Base-by-base conservation (phyloP, 352 stramenopile species). In the Phytophthora agathidicida region DNA sequence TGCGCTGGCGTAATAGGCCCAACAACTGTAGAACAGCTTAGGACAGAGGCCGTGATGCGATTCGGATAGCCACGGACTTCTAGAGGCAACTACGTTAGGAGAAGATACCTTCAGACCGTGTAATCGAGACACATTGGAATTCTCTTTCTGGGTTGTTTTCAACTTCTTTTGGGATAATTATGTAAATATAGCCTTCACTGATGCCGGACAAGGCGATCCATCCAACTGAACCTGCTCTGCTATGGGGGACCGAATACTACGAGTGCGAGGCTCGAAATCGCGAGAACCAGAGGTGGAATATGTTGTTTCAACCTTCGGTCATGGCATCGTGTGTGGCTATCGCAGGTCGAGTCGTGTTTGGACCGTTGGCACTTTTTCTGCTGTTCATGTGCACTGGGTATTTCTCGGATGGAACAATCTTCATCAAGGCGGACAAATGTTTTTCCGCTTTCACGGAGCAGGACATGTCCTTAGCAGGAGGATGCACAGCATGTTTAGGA, bases 381-480 rank as follows among this genome's bases (percentile, higher is more conserved):
- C 44, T 51, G 17, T 38, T 19, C 13, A 10, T 30, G 3, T 13
- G 5, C 17, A 51, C 44, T 6, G 19, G 11, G 3, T 51, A 51
- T 32, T 13, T 51, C 5, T 30, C 30, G 17, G 44, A 51, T n/a
- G 44, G 27, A 2, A 20, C 44, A 3, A 30, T 51, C 1, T 38
- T 51, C 11, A 51, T 32, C 11, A 51, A 51, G 11, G 3, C 44
- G 24, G 30, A 41, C 11, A 27, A 14, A 8, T 41, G 44, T 22
- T 27, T 52, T 8, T 52, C 39, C 17, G 16, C 27, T 0, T 52
- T 52, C 27, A 52, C 44, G 7, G 27, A 27, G 19, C 24, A 39
- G 2, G 27, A 52, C 30, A 22, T 52, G 11, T 38, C 44, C 2
- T 19, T 52, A 19, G 30, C 27, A 30, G 44, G 44, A 19, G 44